Conservation (phyloP, 2,329 filamentous ascomycete genomes). For the Phaeosphaeria sp. region DNA sequence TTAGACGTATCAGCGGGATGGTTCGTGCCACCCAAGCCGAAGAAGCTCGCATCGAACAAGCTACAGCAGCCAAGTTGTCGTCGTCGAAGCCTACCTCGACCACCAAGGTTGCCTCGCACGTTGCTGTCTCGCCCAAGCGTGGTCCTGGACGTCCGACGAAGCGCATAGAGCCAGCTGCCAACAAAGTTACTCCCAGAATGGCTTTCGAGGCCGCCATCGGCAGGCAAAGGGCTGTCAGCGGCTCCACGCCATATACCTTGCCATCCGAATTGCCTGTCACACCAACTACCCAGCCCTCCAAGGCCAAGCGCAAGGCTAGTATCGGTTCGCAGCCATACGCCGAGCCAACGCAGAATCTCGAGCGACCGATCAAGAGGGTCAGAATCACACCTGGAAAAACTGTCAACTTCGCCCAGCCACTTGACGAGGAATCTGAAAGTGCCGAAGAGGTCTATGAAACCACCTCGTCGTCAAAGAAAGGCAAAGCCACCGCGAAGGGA, state of each 20-base stretch:
- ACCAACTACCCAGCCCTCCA: no score
- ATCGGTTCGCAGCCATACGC: slow-evolving; percentile 2
- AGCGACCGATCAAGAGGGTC: neutral
- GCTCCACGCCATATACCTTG: no score
- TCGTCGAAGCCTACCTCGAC: neutral
- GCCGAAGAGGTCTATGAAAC: neutral
- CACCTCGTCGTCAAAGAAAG: neutral
- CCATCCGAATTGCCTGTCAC: no score
- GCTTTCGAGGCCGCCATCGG: neutral
- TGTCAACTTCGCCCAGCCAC: neutral
- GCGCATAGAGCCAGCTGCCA: neutral
- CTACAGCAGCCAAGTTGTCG: neutral
- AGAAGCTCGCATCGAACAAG: neutral
- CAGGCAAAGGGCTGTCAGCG: no score
- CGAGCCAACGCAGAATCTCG: neutral
- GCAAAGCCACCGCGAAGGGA: neutral
- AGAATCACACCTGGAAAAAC: neutral
- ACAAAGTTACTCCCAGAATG: neutral
- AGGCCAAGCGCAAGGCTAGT: slow-evolving; percentile 7
- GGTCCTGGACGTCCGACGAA: slow-evolving; percentile 4
- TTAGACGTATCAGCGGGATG: neutral
- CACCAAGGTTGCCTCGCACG: neutral
- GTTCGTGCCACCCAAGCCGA: neutral
- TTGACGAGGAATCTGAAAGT: neutral
- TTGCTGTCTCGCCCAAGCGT: neutral